Evolutionary conservation across 805 yeast genomes (phyloP).

Genomic region (Zygosaccharomyces pseudorouxii): DNA sequence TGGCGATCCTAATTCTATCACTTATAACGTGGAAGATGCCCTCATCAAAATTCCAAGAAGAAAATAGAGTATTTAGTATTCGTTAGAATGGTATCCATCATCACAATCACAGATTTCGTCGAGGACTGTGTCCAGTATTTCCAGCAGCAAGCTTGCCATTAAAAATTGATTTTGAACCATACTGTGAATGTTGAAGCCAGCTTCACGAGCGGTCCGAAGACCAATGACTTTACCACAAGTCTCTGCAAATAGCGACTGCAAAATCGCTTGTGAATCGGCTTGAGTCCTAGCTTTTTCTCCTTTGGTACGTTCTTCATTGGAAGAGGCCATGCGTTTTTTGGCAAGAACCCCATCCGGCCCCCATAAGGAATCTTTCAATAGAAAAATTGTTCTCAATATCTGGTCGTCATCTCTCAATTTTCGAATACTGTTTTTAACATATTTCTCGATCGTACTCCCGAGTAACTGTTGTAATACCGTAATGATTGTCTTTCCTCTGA

Average conservation of each 20-base stretch:
- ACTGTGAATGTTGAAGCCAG: constrained; percentile 54
- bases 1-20: constrained; percentile 1
- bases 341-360: constrained; percentile 51
- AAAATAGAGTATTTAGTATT: not conserved
- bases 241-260: constrained; percentile 58
- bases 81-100: not conserved
- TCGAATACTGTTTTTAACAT: constrained; percentile 41
- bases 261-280: constrained; percentile 53
- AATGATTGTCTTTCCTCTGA: constrained; percentile 78
- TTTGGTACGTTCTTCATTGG: constrained; percentile 38
- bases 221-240: constrained; percentile 74
- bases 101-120: constrained; percentile 29
- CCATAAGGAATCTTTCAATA: constrained; percentile 40
- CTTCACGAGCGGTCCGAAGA: constrained; percentile 53
- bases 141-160: constrained; percentile 58
- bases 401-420: constrained; percentile 35
- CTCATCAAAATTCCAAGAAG: constrained; percentile 14
- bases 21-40: constrained; percentile 18
- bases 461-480: constrained; percentile 78
- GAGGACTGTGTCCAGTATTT: constrained; percentile 53
- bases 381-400: constrained; percentile 39
- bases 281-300: constrained; percentile 49
- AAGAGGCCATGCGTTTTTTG: constrained; percentile 31
- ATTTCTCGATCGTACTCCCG: constrained; percentile 82
- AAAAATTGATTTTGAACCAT: constrained; percentile 71